Conservation (phyloP, 2,329 filamentous ascomycete genomes). For the Paracorniculantispora psalliotae region DNA sequence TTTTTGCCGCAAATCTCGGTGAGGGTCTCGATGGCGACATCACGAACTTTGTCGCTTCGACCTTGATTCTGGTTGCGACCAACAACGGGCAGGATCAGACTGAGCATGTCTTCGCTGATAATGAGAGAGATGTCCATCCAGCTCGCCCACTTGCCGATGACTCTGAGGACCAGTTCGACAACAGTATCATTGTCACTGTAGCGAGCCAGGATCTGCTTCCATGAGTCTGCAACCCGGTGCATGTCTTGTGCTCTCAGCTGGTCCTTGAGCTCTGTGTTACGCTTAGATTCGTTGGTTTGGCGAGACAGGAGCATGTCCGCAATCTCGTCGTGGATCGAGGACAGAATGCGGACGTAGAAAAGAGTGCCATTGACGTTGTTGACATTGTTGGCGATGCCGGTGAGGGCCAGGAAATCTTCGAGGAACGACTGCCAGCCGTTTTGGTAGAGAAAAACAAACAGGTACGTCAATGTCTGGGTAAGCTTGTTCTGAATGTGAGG, state of each 20-base stretch:
- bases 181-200: conserved; percentile 70
- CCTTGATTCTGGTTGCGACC: conserved; percentile 62
- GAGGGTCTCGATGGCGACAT: conserved; percentile 89
- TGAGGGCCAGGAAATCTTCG: conserved; percentile 79
- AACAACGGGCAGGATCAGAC: conserved; percentile 78
- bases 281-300: conserved; percentile 71
- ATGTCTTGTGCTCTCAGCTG: conserved; percentile 81
- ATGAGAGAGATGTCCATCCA: conserved; percentile 97
- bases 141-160: conserved; percentile 96
- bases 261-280: conserved; percentile 88
- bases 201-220: conserved; percentile 81
- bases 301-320: conserved; percentile 84
- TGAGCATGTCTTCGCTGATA: conserved; percentile 84
- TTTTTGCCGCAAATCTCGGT: conserved; percentile 97
- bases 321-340: conserved; percentile 94
- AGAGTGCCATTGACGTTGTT: conserved; percentile 73
- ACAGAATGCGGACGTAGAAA: conserved; percentile 82
- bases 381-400: conserved; percentile 55
- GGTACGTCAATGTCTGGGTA: conserved; percentile 88
- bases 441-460: conserved; percentile 84
- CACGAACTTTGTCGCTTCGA: conserved; percentile 72
- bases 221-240: conserved; percentile 79
- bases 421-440: conserved; percentile 86
- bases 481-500: conserved; percentile 89
- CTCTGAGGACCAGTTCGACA: conserved; percentile 81